Evolutionary conservation across 176 grass and related monocot species (phyloP), one percentile per base, ranked within the genome.

Genomic region (Secale cereale): DNA sequence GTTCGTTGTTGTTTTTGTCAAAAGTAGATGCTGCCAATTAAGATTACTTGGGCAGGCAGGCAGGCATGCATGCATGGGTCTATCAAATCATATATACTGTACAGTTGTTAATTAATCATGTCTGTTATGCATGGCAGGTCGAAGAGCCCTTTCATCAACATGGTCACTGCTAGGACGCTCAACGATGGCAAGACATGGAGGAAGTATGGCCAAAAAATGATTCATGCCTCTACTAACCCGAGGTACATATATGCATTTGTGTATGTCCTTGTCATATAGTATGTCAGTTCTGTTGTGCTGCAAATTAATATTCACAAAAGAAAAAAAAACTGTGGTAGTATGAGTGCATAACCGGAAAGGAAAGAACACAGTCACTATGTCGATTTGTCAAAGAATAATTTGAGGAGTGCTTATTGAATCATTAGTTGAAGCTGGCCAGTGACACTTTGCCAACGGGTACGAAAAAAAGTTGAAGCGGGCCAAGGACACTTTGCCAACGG

Each of bases 121-220:
- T 20, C 1, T 84, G 26, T 9, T 65, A n/a, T 26, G 41, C 26
- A 64, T 90, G 59, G 45, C 69, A 99, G 97, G 90, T 87, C 93
- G 37, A 72, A 84, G 72, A 81, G 63, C 43, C 88, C 92, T 74
- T 85, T 86, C 59, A 12, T 59, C 3, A 77, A 48, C 26, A 91
- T 35, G 35, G 28, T 94, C 12, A 80, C 83, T 10, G 7, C 81
- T 15, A 39, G 10, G 10, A 87, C 23, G 26, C 30, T 73, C 8
- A 62, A 96, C 0, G 97, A 99, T 81, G 93, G 86, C 16, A 76
- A 85, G 3, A 67, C 76, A 84, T 99, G 97, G 97, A 71, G 97
- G 45, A 99, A 99, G 73, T 99, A 99, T 12, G 97, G 97, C 15
- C 93, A 94, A 50, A 99, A 99, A 62, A 8, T 9, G 8, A 99